Evolutionary conservation across 75 land plant genomes (phyloP), one percentile per base, ranked within the genome.

Genomic region (Picea sitchensis): DNA sequence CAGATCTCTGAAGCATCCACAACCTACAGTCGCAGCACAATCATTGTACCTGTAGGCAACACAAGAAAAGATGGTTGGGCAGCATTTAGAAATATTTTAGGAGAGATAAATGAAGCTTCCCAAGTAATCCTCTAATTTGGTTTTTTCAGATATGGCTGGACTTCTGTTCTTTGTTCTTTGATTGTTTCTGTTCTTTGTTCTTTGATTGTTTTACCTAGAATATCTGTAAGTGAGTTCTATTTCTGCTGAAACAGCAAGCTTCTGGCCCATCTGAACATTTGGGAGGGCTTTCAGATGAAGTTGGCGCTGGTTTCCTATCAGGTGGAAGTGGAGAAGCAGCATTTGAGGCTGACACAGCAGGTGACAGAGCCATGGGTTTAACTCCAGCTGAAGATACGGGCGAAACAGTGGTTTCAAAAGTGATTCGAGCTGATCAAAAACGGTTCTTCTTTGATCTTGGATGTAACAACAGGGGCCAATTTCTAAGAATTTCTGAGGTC

Each of bases 381-480:
- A 83, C 85, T 8, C 78, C 84, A 59, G 84, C 82, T 11, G 92
- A 85, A 54, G 88, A 88, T 36, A 80, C 82, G 44, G 84, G 92
- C 26, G 82, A 86, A 23, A 58, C 81, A 77, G 89, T 87, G 20
- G 74, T 89, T 61, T 92, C 97, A n/a, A 91, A 91, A 59, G 91
- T 93, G n/a, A 87, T 96, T 13, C 83, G 98, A 80, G 98, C 86
- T 61, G 98, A 96, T 88, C 98, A 96, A 62, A 96, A 96, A 89
- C 86, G 91, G 73, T 96, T 96, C 84, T 96, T 93, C 84, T 96
- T 96, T 86, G 98, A 96, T 79, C 88, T 93, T 30, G 96, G 96
- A 14, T 88, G 88, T 82, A 96, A 96, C 80, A 90, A 91, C 68
- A 79, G 98, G 20, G 98, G 96, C 51, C 94, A 96, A 81, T 96